Evolutionary conservation across 1,284 basidiomycete genomes (phyloP), one percentile per base, ranked within the genome.

Genomic region (Marasmius fiardii): DNA sequence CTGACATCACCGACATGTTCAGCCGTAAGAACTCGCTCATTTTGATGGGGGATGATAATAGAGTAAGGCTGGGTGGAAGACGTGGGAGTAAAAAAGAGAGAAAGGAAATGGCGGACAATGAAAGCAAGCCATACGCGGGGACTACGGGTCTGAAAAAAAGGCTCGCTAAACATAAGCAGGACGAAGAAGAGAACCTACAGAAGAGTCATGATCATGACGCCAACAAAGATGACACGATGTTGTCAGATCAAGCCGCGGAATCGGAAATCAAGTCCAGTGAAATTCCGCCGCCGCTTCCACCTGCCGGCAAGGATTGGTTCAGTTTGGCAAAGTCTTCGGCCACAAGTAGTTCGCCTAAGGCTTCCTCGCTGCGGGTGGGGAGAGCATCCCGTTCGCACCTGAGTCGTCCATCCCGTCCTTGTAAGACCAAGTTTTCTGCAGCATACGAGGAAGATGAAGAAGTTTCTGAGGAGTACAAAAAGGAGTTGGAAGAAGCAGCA

Each of bases 81-180:
- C 71, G 73, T 26, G 64, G 69, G 18, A 66, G 68, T 35, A 56
- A 65, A 56, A 70, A 68, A 58, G 61, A 61, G 24, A 65, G 58
- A 43, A 60, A 67, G 56, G 61, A 63, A 63, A 24, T 64, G 41
- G 60, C 55, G 20, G 67, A 71, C 18, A 82, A 83, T 61, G 75
- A 75, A 39, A 81, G 76, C 14, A 85, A 90, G 63, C 88, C 88
- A 3, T 90, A 90, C 62, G 83, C 86, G 1, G 87, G 87, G 4
- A 79, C 81, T 59, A 85, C 86, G 48, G 86, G 86, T 0, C 81
- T 88, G 78, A 88, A 85, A 73, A 90, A 85, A 64, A 69, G 89
- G 67, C 68, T 91, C 39, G 83, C 85, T 33, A 78, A 79, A 59
- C 71, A 67, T 39, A 68, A 66, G 43, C 64, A 70, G 34, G 66